Base-by-base conservation (phyloP, 345 rosid genomes). In the Arabidopsis suecica region DNA sequence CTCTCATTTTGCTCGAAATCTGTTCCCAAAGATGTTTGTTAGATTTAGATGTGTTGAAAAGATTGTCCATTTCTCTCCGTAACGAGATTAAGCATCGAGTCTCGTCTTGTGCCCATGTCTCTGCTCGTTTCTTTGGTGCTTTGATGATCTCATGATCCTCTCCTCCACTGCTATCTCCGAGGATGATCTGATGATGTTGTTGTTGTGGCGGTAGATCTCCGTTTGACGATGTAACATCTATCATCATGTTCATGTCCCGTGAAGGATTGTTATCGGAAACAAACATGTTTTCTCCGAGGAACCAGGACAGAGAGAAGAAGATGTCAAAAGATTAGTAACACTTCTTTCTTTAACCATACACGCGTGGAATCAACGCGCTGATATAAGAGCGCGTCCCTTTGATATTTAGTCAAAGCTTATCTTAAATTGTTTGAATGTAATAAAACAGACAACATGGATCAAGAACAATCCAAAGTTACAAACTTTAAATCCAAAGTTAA, bases 91-190 rank as follows among this genome's bases (percentile, higher is more conserved):
- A 76, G 87, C 79, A 83, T 20, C 93, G 89, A 5, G 97, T 93
- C 49, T 96, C 99, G 63, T 93, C 98, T 67, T 89, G 96, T 2
- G 83, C 93, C 99, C 99, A 96, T 6, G 99, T 89, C 88, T 96
- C 99, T 7, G 99, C 98, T 45, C 99, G 84, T 80, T 91, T 93
- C 86, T 96, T 96, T 1, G 98, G 96, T 6, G 88, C 86, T 74
- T 83, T 92, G 32, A 88, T 92, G 32, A 88, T 75, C 78, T 92
- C 99, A 16, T 81, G 92, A 81, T 82, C 87, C 23, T 85, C 93
- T 59, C 91, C 96, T 56, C 92, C 89, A 81, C 93, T 88, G 77
- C 93, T 91, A 10, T 90, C 97, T 5, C 89, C 97, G 0, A 95
- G 82, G 28, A 92, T 73, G 82, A 88, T 86, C 77, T 48, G 71